Evolutionary conservation across 2,329 filamentous ascomycete species (phyloP).

Genomic region (Uncinocarpus reesii): DNA sequence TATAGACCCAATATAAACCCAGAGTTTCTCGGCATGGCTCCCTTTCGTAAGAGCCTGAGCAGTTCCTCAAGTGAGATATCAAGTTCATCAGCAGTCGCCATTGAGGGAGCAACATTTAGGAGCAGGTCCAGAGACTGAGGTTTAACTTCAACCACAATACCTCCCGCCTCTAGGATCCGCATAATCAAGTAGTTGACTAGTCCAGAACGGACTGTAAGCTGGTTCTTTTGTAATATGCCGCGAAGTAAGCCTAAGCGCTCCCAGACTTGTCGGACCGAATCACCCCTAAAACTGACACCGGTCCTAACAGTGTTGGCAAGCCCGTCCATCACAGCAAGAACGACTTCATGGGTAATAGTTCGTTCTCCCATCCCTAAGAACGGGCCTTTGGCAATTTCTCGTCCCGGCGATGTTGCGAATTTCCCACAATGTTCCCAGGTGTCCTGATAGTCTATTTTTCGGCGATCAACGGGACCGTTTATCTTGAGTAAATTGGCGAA

Average conservation of each 20-base stretch:
- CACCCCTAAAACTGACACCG: slow-evolving; percentile 29
- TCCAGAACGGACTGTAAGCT: slow-evolving; percentile 24
- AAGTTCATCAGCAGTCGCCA: neutral
- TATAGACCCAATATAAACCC: slow-evolving; percentile 16
- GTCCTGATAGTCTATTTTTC: slow-evolving; percentile 29
- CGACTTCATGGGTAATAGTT: slow-evolving; percentile 50
- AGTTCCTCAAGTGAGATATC: neutral
- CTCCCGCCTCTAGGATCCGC: slow-evolving; percentile 44
- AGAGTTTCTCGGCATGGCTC: slow-evolving; percentile 8
- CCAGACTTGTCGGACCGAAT: slow-evolving; percentile 26
- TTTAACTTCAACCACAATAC: slow-evolving; percentile 36
- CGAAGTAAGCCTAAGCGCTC: slow-evolving; percentile 31
- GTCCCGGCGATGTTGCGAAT: slow-evolving; percentile 11
- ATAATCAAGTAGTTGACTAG: slow-evolving; percentile 33
- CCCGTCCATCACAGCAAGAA: slow-evolving; percentile 46
- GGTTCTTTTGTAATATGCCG: slow-evolving; percentile 24
- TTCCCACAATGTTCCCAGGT: slow-evolving; percentile 28
- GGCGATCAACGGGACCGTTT: slow-evolving; percentile 24
- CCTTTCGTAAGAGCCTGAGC: neutral
- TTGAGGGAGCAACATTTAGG: slow-evolving; percentile 22
- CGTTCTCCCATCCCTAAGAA: slow-evolving; percentile 35
- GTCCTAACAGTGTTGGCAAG: slow-evolving; percentile 39
- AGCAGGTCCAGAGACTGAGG: slow-evolving; percentile 37
- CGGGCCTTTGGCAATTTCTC: slow-evolving; percentile 18
- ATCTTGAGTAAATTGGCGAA: slow-evolving; percentile 29